Evolutionary conservation across 2,329 filamentous ascomycete species (phyloP), one percentile per base, ranked within the genome.

Genomic region (Torrubiella hemipterigena): DNA sequence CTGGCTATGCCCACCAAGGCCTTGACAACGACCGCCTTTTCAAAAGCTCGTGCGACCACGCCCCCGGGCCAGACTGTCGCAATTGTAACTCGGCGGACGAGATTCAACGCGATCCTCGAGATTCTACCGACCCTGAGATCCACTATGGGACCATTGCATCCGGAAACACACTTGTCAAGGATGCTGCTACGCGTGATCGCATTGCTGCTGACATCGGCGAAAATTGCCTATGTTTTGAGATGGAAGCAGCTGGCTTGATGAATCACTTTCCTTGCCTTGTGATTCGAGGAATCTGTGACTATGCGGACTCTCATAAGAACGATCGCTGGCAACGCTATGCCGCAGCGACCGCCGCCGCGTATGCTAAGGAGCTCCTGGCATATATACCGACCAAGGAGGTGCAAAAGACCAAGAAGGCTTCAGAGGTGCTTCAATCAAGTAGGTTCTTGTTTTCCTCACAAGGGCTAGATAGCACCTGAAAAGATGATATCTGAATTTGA

Each of bases 281-380:
- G 0, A 50, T 59, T 7, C 45, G 51, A 1, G 52, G 54, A 0
- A 51, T 59, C 1, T 58, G 49, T 21, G 49, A 56, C 31, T 59
- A 58, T 24, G 46, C 52, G 3, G 56, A 61, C 32, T 49, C 43
- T 1, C 52, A 59, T 30, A 59, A 59, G 33, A 50, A 46, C 15
- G 49, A 59, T 3, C 8, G 16, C 5, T 59, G 51, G 55, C 49
- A 55, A 12, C 15, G 16, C 0, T 54, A 53, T 34, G 55, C 56
- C 0, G 51, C 56, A 2, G 41, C 40, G 0, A 43, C 42, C 0
- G 52, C 55, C 0, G 53, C 51, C 0, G 50, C 47, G 6, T 46
- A 31, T n/a, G 36, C 41, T 0, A 41, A 28, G 4, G 42, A 40
- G 10, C 26, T 46, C 3, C 26, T 47, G 22, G 22, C n/a, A n/a